Base-by-base conservation (phyloP, 371 early-diverging fungal genomes). In the Basidiobolus meristosporus region DNA sequence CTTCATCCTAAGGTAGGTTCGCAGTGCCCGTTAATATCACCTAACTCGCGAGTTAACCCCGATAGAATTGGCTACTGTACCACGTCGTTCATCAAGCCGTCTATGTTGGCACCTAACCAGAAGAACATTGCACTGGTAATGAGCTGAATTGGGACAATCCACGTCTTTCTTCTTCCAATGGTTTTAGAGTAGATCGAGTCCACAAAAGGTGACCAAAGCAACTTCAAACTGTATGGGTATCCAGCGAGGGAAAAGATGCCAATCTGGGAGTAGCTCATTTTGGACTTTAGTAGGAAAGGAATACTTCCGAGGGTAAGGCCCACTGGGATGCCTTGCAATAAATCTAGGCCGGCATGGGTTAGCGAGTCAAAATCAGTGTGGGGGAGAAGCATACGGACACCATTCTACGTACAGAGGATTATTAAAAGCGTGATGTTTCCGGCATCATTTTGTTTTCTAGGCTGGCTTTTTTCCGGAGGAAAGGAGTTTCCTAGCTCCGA, bases 71-170 rank as follows among this genome's bases (percentile, higher is more conserved):
- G 18, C 18, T 17, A 37, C 38, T n/a, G 2, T n/a, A 37, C 16
- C 38, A 17, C 18, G 12, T 2, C n/a, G n/a, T n/a, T n/a, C 65
- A 93, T 65, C 44, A 82, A 68, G 0, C 41, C 56, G 36, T 91
- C 90, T 39, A 91, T 77, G 30, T 68, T 48, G 14, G 53, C 49
- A 20, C 91, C 86, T 22, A 95, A 63, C 56, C 74, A 68, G 45
- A 77, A 59, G 42, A 92, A 79, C 44, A 82, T 44, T 3, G 73
- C 36, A 7, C 82, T 86, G 0, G 78, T 73, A 32, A 84, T 43
- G 7, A 84, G 64, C 49, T 95, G 93, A 39, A 93, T 91, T 7
- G 98, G 98, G n/a, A 93, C 73, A 39, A 97, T 95, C 98, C 98
- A 97, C 18, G 86, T 80, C 56, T 95, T 97, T 40, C 98, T 60